These are phyloP conservation scores for Hemisphaericaspora subhashii DNA, from an alignment of 1,139 yeast species.

Conservation along the genomic window DNA sequence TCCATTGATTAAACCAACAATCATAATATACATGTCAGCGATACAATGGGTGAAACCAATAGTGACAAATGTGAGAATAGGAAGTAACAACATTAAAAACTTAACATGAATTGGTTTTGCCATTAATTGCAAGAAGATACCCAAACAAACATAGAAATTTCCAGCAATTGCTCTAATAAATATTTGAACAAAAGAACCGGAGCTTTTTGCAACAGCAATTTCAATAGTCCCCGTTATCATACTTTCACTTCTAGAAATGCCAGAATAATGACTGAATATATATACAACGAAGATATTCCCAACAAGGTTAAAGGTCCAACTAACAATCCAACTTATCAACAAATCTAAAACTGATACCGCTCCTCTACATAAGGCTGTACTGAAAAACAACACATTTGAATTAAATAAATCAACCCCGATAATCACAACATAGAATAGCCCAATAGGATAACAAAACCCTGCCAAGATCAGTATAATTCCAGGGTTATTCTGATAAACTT, in stretches of 20 bases:
- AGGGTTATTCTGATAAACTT: conserved; percentile 41
- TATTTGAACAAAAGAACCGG: conserved; percentile 54
- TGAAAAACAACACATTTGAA: conserved; percentile 67
- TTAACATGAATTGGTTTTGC: conserved; percentile 82
- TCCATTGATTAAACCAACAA: conserved; percentile 65
- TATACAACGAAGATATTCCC: conserved; percentile 66
- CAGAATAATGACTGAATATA: conserved; percentile 57
- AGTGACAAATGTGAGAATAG: conserved; percentile 70
- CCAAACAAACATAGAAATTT: conserved; percentile 72
- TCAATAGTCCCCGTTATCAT: conserved; percentile 49
- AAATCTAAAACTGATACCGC: conserved; percentile 67
- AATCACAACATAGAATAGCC: conserved; percentile 68
- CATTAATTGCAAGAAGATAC: conserved; percentile 72
- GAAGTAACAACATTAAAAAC: conserved; percentile 59
- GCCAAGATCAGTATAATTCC: conserved; percentile 56
- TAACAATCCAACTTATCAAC: conserved; percentile 64
- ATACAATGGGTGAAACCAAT: conserved; percentile 78
- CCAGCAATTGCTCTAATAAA: conserved; percentile 70
- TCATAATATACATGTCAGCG: conserved; percentile 73
- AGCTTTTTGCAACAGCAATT: conserved; percentile 48
- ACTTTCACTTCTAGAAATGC: conserved; percentile 37
- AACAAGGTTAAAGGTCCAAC: conserved; percentile 65
- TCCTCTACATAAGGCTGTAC: conserved; percentile 65
- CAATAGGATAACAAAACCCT: conserved; percentile 64
- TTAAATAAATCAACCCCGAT: conserved; percentile 76